A percentile compares a stretch with the other conserved stretches of the same genome.
phyloP scores from a whole-genome alignment of 306 rosid species.

The Cucumis cinereus region DNA sequence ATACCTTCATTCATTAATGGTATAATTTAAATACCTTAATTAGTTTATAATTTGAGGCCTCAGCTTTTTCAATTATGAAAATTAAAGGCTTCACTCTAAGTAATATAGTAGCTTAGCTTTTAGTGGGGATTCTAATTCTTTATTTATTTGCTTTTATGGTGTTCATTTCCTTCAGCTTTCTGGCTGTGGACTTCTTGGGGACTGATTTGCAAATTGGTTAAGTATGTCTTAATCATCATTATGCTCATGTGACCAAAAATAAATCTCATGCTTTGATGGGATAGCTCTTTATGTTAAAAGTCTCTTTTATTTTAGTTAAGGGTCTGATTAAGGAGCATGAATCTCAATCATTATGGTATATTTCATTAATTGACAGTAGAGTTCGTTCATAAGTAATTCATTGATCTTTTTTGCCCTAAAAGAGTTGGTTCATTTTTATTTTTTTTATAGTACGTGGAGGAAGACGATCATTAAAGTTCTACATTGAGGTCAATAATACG shows the following conservation, averaged over 20 bases:
- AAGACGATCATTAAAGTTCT: too few relatives aligned
- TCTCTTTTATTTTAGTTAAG: neutral
- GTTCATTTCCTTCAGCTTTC: neutral
- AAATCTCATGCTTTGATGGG: conserved; percentile 11
- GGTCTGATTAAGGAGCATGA: neutral
- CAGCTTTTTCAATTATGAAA: conserved; percentile 19
- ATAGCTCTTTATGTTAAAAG: neutral
- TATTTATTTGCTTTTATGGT: neutral
- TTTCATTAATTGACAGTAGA: neutral
- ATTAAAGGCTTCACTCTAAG: conserved; percentile 6
- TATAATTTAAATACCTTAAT: conserved; percentile 15
- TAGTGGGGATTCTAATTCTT: neutral
- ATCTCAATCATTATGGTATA: neutral
- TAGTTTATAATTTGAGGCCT: conserved; percentile 16
- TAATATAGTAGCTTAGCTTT: conserved; percentile 15
- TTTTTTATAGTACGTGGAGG: too few relatives aligned
- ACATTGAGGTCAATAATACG: too few relatives aligned
- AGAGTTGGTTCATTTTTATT: too few relatives aligned
- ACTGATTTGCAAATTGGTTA: conserved; percentile 16
- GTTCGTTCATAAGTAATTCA: neutral
- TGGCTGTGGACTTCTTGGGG: conserved; percentile 1
- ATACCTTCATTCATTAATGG: conserved; percentile 34
- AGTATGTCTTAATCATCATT: conserved; percentile 25
- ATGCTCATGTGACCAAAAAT: conserved; percentile 36
- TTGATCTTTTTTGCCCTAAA: too few relatives aligned